Evolutionary conservation across 768 basidiomycete genomes (phyloP), one percentile per base, ranked within the genome.

Genomic region (Rhizopogon vinicolor): DNA sequence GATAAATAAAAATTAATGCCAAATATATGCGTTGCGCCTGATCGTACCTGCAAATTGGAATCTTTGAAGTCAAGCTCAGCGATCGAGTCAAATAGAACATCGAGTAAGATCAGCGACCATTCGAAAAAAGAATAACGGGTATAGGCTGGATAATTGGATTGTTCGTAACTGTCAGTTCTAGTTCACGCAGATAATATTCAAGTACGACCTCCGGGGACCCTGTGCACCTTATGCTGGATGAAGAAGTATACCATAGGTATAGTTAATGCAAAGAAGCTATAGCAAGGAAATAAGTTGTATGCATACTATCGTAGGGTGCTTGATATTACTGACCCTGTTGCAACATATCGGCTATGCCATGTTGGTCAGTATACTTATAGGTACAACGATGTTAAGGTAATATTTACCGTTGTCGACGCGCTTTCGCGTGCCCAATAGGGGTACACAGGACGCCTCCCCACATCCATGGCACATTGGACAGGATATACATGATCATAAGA

Each of bases 391-490:
- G 29, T 39, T 18, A 49, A 13, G 40, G 37, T 25, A 44, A 29
- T 6, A 62, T 72, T 40, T 45, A 89, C 88, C 89, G 75, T 70
- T 70, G 78, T 59, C 73, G 73, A 41, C 76, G 73, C n/a, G 81
- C 73, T 54, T 63, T 64, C 4, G 62, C 58, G 39, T 76, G 73
- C 14, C 62, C 61, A 1, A 57, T 25, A n/a, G 80, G 76, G 0
- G 88, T 87, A 53, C 79, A 80, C 16, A 72, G 60, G 22, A 85
- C 82, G 8, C 84, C 80, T 28, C 90, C 83, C 25, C 85, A 61
- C 93, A 95, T 96, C 92, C 92, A 96, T 3, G 93, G 93, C 3
- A 93, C 63, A 63, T 90, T 93, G 66, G 84, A 81, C 3, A 90
- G 76, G 58, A 96, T 89, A 65, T 95, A 96, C 51, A 79, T 68